A percentile compares a stretch with the other conserved stretches of the same genome.
Evolutionary conservation across 495 filamentous ascomycete species (phyloP).

Genomic region (Cercophora scortea): DNA sequence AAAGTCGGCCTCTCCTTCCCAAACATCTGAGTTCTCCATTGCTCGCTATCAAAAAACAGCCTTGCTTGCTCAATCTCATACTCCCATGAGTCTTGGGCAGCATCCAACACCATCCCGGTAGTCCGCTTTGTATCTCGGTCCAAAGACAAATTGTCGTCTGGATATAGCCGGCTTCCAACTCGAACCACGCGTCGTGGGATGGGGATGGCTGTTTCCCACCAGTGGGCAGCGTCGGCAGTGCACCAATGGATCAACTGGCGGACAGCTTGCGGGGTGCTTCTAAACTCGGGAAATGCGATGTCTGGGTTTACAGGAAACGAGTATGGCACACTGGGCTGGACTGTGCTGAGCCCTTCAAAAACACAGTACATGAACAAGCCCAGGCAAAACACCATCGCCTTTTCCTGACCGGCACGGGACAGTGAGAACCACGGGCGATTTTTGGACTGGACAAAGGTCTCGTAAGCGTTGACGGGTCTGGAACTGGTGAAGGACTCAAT

Average conservation of each 20-base stretch:
- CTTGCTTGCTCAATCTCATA: background rate
- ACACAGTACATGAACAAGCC: constrained; percentile 2
- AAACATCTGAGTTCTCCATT: background rate
- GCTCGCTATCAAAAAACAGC: background rate
- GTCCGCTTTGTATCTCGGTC: background rate
- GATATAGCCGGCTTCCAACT: background rate
- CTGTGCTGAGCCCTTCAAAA: constrained; percentile 1
- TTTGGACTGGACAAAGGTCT: background rate
- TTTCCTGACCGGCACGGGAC: background rate
- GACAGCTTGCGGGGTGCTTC: background rate
- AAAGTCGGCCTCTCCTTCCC: background rate
- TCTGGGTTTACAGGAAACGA: background rate
- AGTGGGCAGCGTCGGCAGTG: background rate
- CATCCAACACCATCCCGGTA: background rate
- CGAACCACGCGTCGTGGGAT: background rate
- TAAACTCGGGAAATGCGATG: background rate
- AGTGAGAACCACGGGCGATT: constrained; percentile 1
- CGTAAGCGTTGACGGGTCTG: background rate
- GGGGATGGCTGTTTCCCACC: background rate
- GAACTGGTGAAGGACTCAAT: background rate
- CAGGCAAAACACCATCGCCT: background rate
- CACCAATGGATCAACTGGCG: background rate
- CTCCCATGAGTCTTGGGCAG: background rate
- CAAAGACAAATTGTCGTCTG: background rate
- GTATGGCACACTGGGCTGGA: background rate